These are phyloP conservation scores for Saccharomycopsis fodiens DNA, from an alignment of 805 yeast species.

Conservation along the genomic window DNA sequence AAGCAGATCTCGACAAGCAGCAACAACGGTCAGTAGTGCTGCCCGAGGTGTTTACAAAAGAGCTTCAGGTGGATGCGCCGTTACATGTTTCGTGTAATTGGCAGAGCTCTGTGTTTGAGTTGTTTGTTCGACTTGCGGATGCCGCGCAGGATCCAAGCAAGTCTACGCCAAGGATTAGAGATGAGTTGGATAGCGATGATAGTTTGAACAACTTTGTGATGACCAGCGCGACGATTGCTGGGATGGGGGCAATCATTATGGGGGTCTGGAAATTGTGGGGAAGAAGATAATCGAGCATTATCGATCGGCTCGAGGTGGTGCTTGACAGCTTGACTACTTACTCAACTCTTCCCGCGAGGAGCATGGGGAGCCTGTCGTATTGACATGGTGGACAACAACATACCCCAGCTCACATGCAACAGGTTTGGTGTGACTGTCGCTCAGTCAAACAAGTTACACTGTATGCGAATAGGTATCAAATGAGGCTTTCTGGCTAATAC, in stretches of 20 bases:
- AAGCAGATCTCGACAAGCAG: conserved; percentile 93
- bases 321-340: no score
- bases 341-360: no score
- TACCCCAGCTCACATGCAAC: no score
- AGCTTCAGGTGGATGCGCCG: conserved; percentile 52
- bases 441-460: no score
- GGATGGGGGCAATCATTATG: conserved; percentile 53
- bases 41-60: conserved; percentile 79
- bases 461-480: no score
- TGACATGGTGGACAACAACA: no score
- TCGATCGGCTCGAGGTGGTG: no score
- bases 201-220: conserved; percentile 37
- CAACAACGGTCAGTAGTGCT: conserved; percentile 82
- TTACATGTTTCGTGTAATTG: conserved; percentile 86
- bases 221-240: conserved; percentile 63
- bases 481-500: no score
- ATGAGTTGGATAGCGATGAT: conserved; percentile 46
- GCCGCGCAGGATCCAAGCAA: conserved; percentile 74
- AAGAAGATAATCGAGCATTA: neutral
- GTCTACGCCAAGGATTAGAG: conserved; percentile 73
- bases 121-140: conserved; percentile 80
- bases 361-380: no score
- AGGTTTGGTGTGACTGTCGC: no score
- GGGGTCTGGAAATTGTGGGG: conserved; percentile 48
- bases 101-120: conserved; percentile 78